These are phyloP conservation scores for Nakazawaea pomicola DNA, from an alignment of 805 yeast genomes.

Conservation along the genomic window DNA sequence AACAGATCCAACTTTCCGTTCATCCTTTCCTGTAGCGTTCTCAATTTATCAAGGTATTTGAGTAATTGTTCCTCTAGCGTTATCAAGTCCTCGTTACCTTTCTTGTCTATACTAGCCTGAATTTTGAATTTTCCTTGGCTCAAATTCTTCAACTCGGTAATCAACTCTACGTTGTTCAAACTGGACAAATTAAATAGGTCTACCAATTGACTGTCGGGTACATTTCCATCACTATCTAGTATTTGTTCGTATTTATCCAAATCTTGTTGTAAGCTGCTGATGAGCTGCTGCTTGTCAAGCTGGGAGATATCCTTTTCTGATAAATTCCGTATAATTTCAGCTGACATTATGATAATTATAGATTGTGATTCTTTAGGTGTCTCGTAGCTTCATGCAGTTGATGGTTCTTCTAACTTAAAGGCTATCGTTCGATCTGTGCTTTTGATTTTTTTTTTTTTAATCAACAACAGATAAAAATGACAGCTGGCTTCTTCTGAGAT, in stretches of 20 bases:
- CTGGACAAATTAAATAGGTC: conserved; percentile 6
- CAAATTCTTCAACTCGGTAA: conserved; percentile 2
- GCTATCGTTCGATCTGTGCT: no score
- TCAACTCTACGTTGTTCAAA: conserved; percentile 1
- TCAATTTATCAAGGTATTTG: conserved; percentile 4
- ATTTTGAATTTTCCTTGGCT: not conserved
- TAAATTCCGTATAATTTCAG: not conserved
- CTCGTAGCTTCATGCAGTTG: not conserved
- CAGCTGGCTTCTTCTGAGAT: no score
- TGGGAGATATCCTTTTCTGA: not conserved
- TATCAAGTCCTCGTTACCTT: not conserved
- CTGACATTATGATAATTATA: not conserved
- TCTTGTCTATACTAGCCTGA: not conserved
- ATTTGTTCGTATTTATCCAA: conserved; percentile 3
- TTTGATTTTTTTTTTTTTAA: no score
- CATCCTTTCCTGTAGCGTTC: not conserved
- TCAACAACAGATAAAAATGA: no score
- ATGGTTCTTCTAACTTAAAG: no score
- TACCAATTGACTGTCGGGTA: not conserved
- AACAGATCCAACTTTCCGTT: not conserved
- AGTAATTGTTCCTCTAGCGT: not conserved
- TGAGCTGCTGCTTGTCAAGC: conserved; percentile 1
- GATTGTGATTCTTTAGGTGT: no score
- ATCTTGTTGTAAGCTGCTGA: conserved; percentile 1
- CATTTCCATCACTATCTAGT: not conserved